Percentiles rank a stretch among this genome's conserved stretches.
Conservation (phyloP, 2,329 filamentous ascomycete genomes). For the Monosporascus ibericus region DNA sequence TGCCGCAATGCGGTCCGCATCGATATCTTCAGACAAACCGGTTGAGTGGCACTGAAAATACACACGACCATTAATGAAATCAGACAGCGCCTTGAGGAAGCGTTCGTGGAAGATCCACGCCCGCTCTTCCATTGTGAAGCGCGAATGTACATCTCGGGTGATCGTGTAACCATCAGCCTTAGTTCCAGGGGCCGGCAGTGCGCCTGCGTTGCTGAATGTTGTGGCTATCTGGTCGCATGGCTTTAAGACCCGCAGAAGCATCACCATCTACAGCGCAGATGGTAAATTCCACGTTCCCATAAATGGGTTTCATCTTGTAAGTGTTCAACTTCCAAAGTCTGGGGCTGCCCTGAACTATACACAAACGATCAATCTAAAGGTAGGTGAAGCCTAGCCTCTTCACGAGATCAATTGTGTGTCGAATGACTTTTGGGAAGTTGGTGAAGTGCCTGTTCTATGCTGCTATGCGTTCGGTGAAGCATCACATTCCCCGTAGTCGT, state of each 20-base stretch:
- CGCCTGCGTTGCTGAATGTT: background rate
- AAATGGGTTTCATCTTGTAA: conserved; percentile 10
- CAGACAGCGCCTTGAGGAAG: conserved; percentile 27
- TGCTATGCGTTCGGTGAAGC: background rate
- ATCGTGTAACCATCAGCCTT: conserved; percentile 15
- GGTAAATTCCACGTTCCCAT: conserved; percentile 5
- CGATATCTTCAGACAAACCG: conserved; percentile 3
- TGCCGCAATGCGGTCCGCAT: too few relatives aligned
- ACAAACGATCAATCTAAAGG: conserved; percentile 15
- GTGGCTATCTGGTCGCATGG: background rate
- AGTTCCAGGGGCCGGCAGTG: conserved; percentile 6
- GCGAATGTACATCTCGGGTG: conserved; percentile 14
- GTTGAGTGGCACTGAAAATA: conserved; percentile 25
- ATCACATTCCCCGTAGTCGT: background rate
- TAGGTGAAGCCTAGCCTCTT: background rate
- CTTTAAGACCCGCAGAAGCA: conserved; percentile 1
- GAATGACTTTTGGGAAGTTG: background rate
- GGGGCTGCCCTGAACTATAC: conserved; percentile 13
- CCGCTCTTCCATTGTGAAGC: conserved; percentile 27
- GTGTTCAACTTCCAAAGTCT: conserved; percentile 9
- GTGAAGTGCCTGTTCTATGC: background rate
- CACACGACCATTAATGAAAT: conserved; percentile 25
- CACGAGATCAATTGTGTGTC: background rate
- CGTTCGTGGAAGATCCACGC: conserved; percentile 35
- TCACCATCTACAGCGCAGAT: conserved; percentile 7